Evolutionary conservation across 192 early-diverging fungal genomes (phyloP).

Genomic region (Backusella luteola): DNA sequence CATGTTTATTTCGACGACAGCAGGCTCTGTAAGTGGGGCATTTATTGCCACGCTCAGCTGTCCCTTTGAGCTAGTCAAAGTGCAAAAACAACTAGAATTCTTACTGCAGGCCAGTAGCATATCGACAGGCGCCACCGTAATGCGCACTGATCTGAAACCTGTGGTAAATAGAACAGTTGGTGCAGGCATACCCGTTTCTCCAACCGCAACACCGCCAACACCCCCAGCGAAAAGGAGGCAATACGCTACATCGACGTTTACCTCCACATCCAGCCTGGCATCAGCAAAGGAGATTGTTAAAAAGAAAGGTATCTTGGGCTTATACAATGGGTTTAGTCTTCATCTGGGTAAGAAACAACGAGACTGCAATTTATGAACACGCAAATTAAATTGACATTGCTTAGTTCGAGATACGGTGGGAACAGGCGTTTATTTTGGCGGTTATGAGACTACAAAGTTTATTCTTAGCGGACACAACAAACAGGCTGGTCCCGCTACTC

Average conservation of each 20-base stretch:
- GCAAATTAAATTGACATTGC: conserved; percentile 14
- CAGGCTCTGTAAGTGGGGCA: conserved; percentile 62
- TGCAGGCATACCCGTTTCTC: conserved; percentile 21
- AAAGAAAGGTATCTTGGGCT: conserved; percentile 45
- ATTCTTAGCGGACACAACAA: conserved; percentile 24
- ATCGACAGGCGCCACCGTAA: conserved; percentile 42
- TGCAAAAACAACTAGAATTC: conserved; percentile 69
- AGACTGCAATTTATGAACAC: not conserved
- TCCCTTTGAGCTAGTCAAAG: conserved; percentile 77
- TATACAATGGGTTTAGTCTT: conserved; percentile 43
- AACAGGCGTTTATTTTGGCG: conserved; percentile 73
- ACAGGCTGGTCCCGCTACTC: conserved; percentile 55
- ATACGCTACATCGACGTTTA: conserved; percentile 29
- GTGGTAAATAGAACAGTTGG: conserved; percentile 4
- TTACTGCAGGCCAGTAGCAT: conserved; percentile 53
- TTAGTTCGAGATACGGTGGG: conserved; percentile 62
- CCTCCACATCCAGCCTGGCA: conserved; percentile 46
- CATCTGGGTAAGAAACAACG: conserved; percentile 34
- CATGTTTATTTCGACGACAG: conserved; percentile 44
- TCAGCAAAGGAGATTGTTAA: conserved; percentile 49
- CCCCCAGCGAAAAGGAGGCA: not conserved
- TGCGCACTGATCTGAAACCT: conserved; percentile 22
- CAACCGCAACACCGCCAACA: conserved; percentile 25
- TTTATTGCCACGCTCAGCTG: conserved; percentile 69
- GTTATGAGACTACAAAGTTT: conserved; percentile 62